Percentiles rank a stretch among this genome's conserved stretches.
phyloP scores from a whole-genome alignment of 2,329 filamentous ascomycete species.

The Fusarium sp. region DNA sequence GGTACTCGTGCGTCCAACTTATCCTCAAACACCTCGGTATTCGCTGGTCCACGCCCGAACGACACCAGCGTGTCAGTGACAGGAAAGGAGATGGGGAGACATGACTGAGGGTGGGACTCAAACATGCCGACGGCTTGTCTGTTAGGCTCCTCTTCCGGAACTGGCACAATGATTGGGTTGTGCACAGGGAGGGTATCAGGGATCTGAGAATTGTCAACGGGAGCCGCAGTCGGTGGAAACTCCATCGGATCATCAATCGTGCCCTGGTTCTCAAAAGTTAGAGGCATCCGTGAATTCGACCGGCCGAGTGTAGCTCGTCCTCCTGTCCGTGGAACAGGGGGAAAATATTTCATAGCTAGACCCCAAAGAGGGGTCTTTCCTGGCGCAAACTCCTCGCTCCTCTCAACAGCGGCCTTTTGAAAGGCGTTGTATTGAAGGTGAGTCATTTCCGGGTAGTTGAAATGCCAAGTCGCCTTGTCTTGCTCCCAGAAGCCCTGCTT shows the following conservation, averaged over 20 bases:
- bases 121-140: constrained; percentile 72
- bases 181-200: constrained; percentile 54
- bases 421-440: constrained; percentile 69
- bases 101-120: constrained; percentile 73
- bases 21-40: constrained; percentile 75
- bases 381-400: constrained; percentile 66
- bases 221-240: constrained; percentile 49
- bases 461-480: constrained; percentile 68
- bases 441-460: constrained; percentile 73
- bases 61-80: constrained; percentile 76
- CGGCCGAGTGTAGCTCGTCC: constrained; percentile 18
- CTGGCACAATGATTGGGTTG: constrained; percentile 51
- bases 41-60: constrained; percentile 80
- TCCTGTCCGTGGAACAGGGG: constrained; percentile 52
- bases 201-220: constrained; percentile 42
- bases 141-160: constrained; percentile 47
- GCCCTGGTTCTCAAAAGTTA: constrained; percentile 41
- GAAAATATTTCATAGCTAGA: constrained; percentile 70
- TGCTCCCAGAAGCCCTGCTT: constrained; percentile 70
- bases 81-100: constrained; percentile 71
- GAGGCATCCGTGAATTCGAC: constrained; percentile 22
- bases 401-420: constrained; percentile 60
- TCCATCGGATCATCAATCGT: constrained; percentile 44
- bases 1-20: constrained; percentile 78
- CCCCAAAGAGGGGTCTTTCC: constrained; percentile 65